Percentiles rank a stretch among this genome's conserved stretches.
phyloP scores from a whole-genome alignment of 441 rosid species.

The Geranium incanum region DNA sequence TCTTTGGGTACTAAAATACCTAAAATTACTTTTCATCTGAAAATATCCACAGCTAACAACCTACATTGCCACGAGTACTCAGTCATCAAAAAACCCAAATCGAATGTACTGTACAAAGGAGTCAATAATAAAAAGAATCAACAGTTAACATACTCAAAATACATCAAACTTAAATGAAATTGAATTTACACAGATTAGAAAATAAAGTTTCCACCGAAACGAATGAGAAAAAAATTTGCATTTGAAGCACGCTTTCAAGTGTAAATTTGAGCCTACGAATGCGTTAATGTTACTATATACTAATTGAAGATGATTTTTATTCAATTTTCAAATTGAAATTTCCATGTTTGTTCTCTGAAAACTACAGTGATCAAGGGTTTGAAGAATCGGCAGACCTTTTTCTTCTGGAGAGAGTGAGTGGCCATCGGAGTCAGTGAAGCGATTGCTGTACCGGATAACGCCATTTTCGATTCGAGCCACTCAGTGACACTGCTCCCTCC shows the following conservation, averaged over 20 bases:
- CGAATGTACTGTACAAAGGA: background rate
- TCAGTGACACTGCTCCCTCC: background rate
- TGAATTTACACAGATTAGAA: background rate
- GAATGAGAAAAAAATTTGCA: background rate
- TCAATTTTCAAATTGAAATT: background rate
- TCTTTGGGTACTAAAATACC: conserved; percentile 5
- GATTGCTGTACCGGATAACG: background rate
- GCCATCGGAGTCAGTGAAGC: background rate
- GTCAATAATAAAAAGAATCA: background rate
- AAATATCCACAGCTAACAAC: background rate
- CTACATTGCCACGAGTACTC: conserved; percentile 13
- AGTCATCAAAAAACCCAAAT: background rate
- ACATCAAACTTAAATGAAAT: background rate
- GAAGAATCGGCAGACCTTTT: background rate
- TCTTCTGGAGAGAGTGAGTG: background rate
- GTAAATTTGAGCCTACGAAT: background rate
- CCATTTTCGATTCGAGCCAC: background rate
- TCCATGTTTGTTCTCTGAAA: background rate
- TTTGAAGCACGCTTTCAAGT: background rate
- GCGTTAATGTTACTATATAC: background rate
- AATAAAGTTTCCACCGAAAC: background rate
- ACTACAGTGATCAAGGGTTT: background rate
- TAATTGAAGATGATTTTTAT: background rate
- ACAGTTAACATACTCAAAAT: background rate
- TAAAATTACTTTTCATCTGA: background rate